Base-by-base conservation (phyloP, 148 eudicot species). In the Rhododendron vialii region DNA sequence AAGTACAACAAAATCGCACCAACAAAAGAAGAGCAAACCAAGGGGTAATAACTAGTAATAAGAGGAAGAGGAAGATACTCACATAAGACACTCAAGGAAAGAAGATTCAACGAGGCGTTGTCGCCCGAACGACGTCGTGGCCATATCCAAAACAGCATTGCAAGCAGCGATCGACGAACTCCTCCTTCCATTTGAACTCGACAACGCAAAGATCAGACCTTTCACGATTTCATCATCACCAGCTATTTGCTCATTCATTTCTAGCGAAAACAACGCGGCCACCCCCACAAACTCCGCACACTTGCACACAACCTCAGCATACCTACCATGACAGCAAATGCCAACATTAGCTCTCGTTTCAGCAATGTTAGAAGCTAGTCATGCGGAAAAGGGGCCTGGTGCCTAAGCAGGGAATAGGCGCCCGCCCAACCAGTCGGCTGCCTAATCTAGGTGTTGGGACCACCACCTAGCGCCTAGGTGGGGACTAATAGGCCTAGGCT, bases 111-210 rank as follows among this genome's bases (percentile, higher is more conserved):
- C 20, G 8, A 86, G 85, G 1, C 88, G 57, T 7, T 57, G 85
- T 38, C 74, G 88, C 55, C 85, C 85, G 59, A 74, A 20, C 17
- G 88, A 86, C 3, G 88, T 86, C 1, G 88, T 50, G 35, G 85
- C 48, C 82, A 86, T 22, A 82, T 82, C 88, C 78, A 86, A 43
- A 81, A 75, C 74, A 33, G 85, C 88, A 82, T 86, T 86, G n/a
- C 88, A 86, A 51, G 59, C 36, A 30, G 85, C 81, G 5, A 82
- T 59, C 33, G 41, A 38, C 22, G 84, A 38, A 5, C 13, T 86
- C 80, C 88, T 53, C 71, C 85, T 38, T 41, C 2, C 26, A 53
- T 51, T 82, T 30, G 71, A 73, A 82, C 74, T 63, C 30, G 59
- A 51, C 51, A 82, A 55, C 3, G 48, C 88, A 81, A 78, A 86